These are phyloP conservation scores for Azolla pinnata DNA, from an alignment of 75 land plant genomes.

Conservation along the genomic window DNA sequence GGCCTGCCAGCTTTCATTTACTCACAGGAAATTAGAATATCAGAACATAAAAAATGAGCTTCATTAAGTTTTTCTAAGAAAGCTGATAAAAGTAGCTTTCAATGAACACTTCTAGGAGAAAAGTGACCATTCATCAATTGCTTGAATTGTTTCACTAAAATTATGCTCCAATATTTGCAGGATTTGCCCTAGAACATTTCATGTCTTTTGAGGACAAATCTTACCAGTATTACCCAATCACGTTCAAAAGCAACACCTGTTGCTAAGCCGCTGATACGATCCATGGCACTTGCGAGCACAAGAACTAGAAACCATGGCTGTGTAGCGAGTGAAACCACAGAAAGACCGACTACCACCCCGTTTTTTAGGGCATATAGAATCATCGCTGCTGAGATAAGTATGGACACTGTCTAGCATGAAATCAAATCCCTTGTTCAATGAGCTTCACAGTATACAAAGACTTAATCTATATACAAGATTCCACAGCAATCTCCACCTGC, in stretches of 20 bases:
- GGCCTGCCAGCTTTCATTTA: conserved; percentile 25
- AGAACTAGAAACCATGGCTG: conserved; percentile 15
- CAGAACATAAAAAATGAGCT: too few species aligned
- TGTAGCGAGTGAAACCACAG: neutral
- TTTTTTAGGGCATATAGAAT: conserved; percentile 7
- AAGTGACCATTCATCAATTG: neutral
- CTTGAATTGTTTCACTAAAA: too few species aligned
- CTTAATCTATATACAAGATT: too few species aligned
- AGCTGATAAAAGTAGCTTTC: too few species aligned
- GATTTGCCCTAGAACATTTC: too few species aligned
- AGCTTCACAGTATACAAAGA: too few species aligned
- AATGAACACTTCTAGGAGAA: too few species aligned
- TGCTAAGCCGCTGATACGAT: conserved; percentile 12
- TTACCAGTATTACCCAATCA: conserved; percentile 22
- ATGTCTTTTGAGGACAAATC: neutral
- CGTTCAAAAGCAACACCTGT: conserved; percentile 16
- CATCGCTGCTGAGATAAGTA: conserved; percentile 10
- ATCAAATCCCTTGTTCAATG: too few species aligned
- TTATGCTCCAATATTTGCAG: too few species aligned
- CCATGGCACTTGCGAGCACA: conserved; percentile 6
- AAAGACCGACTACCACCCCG: neutral
- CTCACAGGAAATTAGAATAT: too few species aligned
- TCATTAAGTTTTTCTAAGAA: too few species aligned
- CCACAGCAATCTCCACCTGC: conserved; percentile 8
- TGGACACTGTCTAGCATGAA: conserved; percentile 13